Evolutionary conservation across 2,329 filamentous ascomycete genomes (phyloP).

Genomic region (Venturia nashicola): DNA sequence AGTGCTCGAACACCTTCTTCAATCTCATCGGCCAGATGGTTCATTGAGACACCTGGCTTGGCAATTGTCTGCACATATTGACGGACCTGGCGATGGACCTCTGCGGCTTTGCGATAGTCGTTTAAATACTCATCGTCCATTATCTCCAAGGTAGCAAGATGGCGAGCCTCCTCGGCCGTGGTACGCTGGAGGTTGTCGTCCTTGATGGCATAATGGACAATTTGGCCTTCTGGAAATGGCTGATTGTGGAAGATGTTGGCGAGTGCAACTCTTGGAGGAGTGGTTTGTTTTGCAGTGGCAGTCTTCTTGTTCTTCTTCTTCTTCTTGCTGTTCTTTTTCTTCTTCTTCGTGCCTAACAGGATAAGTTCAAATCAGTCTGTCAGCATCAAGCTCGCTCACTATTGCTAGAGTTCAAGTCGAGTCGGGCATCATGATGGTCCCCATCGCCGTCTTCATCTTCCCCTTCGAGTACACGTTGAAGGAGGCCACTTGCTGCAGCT

Average conservation of each 20-base stretch:
- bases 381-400: background rate
- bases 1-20: slow-evolving; percentile 69
- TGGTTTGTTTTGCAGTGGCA: slow-evolving; percentile 43
- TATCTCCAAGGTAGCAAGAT: slow-evolving; percentile 61
- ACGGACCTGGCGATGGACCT: slow-evolving; percentile 78
- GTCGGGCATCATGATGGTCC: slow-evolving; percentile 15
- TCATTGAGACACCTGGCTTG: slow-evolving; percentile 68
- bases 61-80: slow-evolving; percentile 72
- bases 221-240: slow-evolving; percentile 65
- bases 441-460: slow-evolving; percentile 20
- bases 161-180: slow-evolving; percentile 72
- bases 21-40: slow-evolving; percentile 75
- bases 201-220: slow-evolving; percentile 52
- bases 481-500: slow-evolving; percentile 22
- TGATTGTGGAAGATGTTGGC: slow-evolving; percentile 61
- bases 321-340: slow-evolving; percentile 50
- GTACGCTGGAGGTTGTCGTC: slow-evolving; percentile 69
- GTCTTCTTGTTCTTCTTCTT: slow-evolving; percentile 48
- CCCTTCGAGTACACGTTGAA: slow-evolving; percentile 19
- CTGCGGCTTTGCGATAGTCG: slow-evolving; percentile 76
- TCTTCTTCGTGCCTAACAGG: slow-evolving; percentile 66
- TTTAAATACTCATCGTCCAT: slow-evolving; percentile 54
- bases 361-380: slow-evolving; percentile 6
- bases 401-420: slow-evolving; percentile 7
- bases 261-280: slow-evolving; percentile 61